phyloP scores from a whole-genome alignment of 306 rosid species.

The Pterocarpus santalinus region DNA sequence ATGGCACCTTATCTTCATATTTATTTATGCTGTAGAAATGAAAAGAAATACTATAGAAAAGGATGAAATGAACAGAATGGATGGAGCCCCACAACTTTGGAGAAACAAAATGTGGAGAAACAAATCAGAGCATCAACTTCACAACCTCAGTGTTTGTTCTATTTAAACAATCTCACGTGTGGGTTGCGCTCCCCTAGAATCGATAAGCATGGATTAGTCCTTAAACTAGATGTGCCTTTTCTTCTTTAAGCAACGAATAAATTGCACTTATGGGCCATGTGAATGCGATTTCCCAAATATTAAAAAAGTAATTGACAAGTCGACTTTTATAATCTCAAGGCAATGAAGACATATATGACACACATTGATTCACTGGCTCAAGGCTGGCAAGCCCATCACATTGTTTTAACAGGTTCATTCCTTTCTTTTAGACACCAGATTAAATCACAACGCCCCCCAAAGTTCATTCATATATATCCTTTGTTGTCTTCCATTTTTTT shows the following conservation, averaged over 20 bases:
- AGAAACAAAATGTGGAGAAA: slow-evolving; percentile 3
- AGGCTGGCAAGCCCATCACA: neutral
- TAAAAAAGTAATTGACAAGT: neutral
- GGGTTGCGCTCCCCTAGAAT: neutral
- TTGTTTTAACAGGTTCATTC: neutral
- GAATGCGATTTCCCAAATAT: slow-evolving; percentile 4
- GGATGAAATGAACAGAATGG: slow-evolving; percentile 15
- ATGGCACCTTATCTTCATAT: slow-evolving; percentile 34
- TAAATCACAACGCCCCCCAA: neutral
- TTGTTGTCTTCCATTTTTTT: neutral
- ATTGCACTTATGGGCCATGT: slow-evolving; percentile 18
- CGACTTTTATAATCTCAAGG: slow-evolving; percentile 25
- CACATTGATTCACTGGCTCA: slow-evolving; percentile 27
- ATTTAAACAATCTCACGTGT: too few species aligned
- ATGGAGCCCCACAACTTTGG: slow-evolving; percentile 13
- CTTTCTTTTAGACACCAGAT: neutral
- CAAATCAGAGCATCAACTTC: slow-evolving; percentile 19
- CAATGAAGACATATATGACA: neutral
- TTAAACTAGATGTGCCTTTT: neutral
- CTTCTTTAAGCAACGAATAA: slow-evolving; percentile 9
- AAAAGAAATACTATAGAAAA: neutral
- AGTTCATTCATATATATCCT: neutral
- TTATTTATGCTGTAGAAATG: neutral
- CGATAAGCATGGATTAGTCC: slow-evolving; percentile 4
- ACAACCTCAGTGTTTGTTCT: neutral